Base-by-base conservation (phyloP, 345 rosid genomes). In the Melastoma malabathricum region DNA sequence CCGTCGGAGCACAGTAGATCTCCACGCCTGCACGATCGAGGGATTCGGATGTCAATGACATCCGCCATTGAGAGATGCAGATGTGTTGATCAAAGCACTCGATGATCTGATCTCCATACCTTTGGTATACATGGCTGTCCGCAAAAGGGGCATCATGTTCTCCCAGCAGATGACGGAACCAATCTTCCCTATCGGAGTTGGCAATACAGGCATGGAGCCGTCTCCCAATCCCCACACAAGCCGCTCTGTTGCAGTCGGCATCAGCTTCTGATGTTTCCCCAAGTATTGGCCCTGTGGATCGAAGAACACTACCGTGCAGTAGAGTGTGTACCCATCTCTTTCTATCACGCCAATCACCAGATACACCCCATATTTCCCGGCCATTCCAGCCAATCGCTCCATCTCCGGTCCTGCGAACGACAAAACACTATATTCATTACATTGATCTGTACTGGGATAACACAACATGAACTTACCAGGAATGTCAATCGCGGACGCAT, bases 141-240 rank as follows among this genome's bases (percentile, higher is more conserved):
- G 75, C 22, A 84, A 71, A 53, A 89, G 85, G 8, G 98, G 98
- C 96, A 92, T 92, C 69, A 76, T 75, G 57, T 86, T 92, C 52
- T 90, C 94, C 96, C 96, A 86, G 59, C 93, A 90, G 53, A 90
- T 79, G 41, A 88, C 96, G 45, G 93, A 88, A 15, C 96, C 94
- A 2, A 90, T 78, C 69, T 86, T 90, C 7, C 96, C 94, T 20
- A 86, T 60, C 7, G 92, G 78, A 44, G 94, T 82, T 34, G 82
- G 83, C 41, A 84, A 80, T 46, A 90, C 93, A 9, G 95, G 89
- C 2, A 87, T 86, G 0, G 93, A 90, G 44, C 96, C 96, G 68
- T 90, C 98, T 25, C 96, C 96, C 49, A 86, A 86, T 13, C 98
- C 98, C 98, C 96, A 90, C 15, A 90, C 76, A 16, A 86, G 72